A percentile compares a stretch with the other conserved stretches of the same genome.
phyloP scores from a whole-genome alignment of 2,329 filamentous ascomycete genomes.

The Pseudomassariella vexata region DNA sequence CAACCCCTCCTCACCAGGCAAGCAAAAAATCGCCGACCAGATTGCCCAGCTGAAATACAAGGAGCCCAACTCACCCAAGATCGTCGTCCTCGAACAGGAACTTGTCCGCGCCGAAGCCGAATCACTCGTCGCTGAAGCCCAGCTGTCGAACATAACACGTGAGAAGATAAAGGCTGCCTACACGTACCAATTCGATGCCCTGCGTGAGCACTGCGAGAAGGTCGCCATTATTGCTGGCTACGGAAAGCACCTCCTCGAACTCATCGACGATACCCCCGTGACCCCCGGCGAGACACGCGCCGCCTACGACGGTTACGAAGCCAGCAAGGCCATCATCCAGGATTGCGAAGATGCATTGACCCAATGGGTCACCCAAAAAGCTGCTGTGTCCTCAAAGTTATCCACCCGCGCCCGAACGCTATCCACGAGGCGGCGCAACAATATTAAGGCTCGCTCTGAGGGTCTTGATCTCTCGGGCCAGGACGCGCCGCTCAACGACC shows the following conservation, averaged over 20 bases:
- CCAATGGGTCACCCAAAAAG: conserved; percentile 92
- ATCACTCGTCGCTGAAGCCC: conserved; percentile 96
- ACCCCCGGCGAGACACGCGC: conserved; percentile 94
- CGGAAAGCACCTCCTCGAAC: conserved; percentile 95
- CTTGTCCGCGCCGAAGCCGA: conserved; percentile 97
- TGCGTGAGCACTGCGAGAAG: conserved; percentile 97
- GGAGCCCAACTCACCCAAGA: conserved; percentile 95
- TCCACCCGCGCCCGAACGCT: conserved; percentile 83
- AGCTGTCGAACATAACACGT: conserved; percentile 97
- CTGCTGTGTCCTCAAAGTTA: conserved; percentile 80
- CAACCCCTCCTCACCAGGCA: conserved; percentile 51
- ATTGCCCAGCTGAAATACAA: conserved; percentile 99
- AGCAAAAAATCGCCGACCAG: conserved; percentile 98
- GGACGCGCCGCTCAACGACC: conserved; percentile 71
- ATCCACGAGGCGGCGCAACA: conserved; percentile 75
- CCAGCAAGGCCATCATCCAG: conserved; percentile 97
- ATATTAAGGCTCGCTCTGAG: conserved; percentile 59
- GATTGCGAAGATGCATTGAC: conserved; percentile 96
- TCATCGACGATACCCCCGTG: conserved; percentile 93
- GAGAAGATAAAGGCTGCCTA: conserved; percentile 99
- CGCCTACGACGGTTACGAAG: conserved; percentile 96
- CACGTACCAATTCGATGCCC: conserved; percentile 94
- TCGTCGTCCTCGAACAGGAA: conserved; percentile 96
- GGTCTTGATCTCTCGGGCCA: conserved; percentile 79
- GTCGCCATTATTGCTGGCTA: conserved; percentile 95